These are phyloP conservation scores for Akanthomyces muscarius DNA, from an alignment of 2,329 filamentous ascomycete species.

Conservation along the genomic window DNA sequence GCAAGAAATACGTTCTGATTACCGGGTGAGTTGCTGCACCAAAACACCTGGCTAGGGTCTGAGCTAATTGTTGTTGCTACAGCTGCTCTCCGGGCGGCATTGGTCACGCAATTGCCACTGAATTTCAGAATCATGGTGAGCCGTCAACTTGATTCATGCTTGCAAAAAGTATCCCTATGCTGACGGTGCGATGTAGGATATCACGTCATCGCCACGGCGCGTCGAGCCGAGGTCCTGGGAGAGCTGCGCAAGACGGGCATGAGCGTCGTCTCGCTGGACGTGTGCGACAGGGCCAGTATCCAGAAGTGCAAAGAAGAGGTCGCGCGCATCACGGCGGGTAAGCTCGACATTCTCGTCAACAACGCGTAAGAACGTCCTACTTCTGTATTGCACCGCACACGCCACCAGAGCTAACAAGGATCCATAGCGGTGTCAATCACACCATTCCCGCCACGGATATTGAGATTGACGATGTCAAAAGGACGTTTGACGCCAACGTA, in stretches of 20 bases:
- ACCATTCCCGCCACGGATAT: conserved; percentile 50
- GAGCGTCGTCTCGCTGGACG: conserved; percentile 49
- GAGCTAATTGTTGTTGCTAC: neutral
- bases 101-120: conserved; percentile 49
- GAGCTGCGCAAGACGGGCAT: conserved; percentile 45
- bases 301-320: conserved; percentile 44
- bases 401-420: neutral
- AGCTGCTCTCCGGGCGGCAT: conserved; percentile 59
- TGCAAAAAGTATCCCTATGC: conserved; percentile 24
- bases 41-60: neutral
- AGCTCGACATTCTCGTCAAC: conserved; percentile 56
- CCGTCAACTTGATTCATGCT: conserved; percentile 25
- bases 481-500: conserved; percentile 54
- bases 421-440: conserved; percentile 36
- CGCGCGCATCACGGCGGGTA: conserved; percentile 45
- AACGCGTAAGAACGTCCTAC: conserved; percentile 42
- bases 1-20: conserved; percentile 44
- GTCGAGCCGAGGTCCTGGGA: conserved; percentile 44
- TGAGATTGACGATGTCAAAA: conserved; percentile 48
- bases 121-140: conserved; percentile 11
- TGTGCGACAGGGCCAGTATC: conserved; percentile 50
- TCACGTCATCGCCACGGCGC: conserved; percentile 55
- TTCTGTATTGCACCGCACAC: neutral
- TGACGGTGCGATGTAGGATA: conserved; percentile 35
- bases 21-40: conserved; percentile 39